Percentiles rank a stretch among this genome's conserved stretches.
Conservation (phyloP, 108 stramenopile species). For the Nitzschia sp. region DNA sequence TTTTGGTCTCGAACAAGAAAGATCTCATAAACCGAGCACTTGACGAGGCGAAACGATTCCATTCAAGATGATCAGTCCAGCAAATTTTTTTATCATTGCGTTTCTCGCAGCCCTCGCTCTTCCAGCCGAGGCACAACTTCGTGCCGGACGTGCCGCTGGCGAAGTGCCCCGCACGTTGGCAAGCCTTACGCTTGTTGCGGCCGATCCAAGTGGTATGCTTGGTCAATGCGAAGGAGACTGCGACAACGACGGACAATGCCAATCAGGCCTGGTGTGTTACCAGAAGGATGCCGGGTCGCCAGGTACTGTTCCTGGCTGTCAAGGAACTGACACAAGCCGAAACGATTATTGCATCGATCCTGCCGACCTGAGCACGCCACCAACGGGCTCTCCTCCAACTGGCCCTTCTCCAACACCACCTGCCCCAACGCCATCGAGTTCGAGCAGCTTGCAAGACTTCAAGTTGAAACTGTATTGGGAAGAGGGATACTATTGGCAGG, state of each 20-base stretch:
- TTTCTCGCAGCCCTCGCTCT: background rate
- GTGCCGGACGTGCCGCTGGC: background rate
- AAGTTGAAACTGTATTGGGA: conserved; percentile 59
- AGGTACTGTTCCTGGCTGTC: conserved; percentile 35
- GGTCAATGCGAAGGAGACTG: conserved; percentile 49
- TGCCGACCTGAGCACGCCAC: background rate
- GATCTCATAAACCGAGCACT: background rate
- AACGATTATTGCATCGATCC: conserved; percentile 35
- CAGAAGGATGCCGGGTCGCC: conserved; percentile 1
- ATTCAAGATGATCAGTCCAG: background rate
- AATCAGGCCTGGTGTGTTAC: conserved; percentile 32
- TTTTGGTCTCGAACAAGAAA: background rate
- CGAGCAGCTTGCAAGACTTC: conserved; percentile 14
- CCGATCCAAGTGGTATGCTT: conserved; percentile 7
- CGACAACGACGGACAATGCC: conserved; percentile 46
- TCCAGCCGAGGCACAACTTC: background rate
- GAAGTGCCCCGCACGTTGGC: background rate
- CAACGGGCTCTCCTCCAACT: background rate
- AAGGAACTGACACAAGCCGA: conserved; percentile 15
- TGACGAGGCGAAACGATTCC: background rate
- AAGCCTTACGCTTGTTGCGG: background rate
- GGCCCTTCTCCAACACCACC: background rate
- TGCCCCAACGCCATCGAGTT: background rate
- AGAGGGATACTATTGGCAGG: conserved; percentile 64
- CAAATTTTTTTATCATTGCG: background rate